Percentiles rank a stretch among this genome's conserved stretches.
Conservation (phyloP, 257 asterid genomes). For the Rauvolfia tetraphylla region DNA sequence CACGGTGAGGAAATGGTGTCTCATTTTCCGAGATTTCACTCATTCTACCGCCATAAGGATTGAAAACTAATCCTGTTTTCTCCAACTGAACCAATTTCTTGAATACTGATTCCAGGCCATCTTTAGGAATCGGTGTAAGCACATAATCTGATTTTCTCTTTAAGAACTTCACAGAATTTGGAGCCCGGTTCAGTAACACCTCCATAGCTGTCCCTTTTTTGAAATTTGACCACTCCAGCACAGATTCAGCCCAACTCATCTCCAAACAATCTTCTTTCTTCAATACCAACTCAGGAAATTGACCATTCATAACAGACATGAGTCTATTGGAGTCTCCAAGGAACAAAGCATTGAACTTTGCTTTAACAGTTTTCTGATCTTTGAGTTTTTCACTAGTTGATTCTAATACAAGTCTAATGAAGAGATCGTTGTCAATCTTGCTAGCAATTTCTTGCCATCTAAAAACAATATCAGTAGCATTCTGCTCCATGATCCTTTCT, state of each 20-base stretch:
- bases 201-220: background rate
- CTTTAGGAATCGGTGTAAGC: slow-evolving; percentile 20
- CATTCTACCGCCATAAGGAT: slow-evolving; percentile 34
- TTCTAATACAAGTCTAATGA: slow-evolving; percentile 21
- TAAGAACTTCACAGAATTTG: slow-evolving; percentile 3
- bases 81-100: slow-evolving; percentile 24
- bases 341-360: slow-evolving; percentile 14
- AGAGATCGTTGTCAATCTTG: slow-evolving; percentile 18
- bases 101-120: slow-evolving; percentile 27
- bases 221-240: slow-evolving; percentile 21
- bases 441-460: slow-evolving; percentile 1
- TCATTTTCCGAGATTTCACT: slow-evolving; percentile 15
- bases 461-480: background rate
- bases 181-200: slow-evolving; percentile 1
- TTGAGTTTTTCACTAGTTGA: background rate
- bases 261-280: slow-evolving; percentile 16
- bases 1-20: slow-evolving; percentile 32
- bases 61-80: background rate
- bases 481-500: background rate
- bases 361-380: background rate
- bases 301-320: background rate
- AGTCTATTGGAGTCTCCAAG: slow-evolving; percentile 24
- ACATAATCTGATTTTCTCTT: slow-evolving; percentile 27
- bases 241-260: slow-evolving; percentile 20
- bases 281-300: slow-evolving; percentile 20